Conservation (phyloP, 78 protist genomes). For the Dictyostelium capitatum region DNA sequence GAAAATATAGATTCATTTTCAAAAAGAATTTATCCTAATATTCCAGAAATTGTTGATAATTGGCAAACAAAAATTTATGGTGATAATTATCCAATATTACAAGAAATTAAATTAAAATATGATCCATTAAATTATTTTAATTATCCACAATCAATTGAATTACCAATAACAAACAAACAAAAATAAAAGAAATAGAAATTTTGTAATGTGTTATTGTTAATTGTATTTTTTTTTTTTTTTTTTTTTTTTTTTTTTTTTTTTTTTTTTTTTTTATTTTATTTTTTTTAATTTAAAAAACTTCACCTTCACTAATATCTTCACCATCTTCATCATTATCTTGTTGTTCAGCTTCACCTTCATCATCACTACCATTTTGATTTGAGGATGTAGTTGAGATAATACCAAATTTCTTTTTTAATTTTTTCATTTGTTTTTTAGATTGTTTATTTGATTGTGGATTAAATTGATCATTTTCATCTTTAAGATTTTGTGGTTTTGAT, state of each 20-base stretch:
- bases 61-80: neutral
- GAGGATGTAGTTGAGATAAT: slow-evolving; percentile 19
- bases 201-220: too few species aligned
- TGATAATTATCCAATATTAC: neutral
- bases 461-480: slow-evolving; percentile 68
- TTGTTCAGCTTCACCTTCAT: slow-evolving; percentile 12
- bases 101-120: slow-evolving; percentile 18
- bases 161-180: neutral
- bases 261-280: neutral
- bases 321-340: slow-evolving; percentile 25
- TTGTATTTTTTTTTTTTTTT: neutral
- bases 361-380: neutral
- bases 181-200: too few species aligned
- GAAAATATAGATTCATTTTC: neutral
- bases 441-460: slow-evolving; percentile 74
- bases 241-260: neutral
- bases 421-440: slow-evolving; percentile 63
- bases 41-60: neutral
- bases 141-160: slow-evolving; percentile 27
- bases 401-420: slow-evolving; percentile 76
- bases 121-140: slow-evolving; percentile 33
- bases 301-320: neutral
- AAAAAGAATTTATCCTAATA: neutral
- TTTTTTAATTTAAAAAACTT: neutral
- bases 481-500: slow-evolving; percentile 55